These are phyloP conservation scores for Tetradesmus obliquus DNA, from an alignment of 139 green algal species.

Conservation along the genomic window DNA sequence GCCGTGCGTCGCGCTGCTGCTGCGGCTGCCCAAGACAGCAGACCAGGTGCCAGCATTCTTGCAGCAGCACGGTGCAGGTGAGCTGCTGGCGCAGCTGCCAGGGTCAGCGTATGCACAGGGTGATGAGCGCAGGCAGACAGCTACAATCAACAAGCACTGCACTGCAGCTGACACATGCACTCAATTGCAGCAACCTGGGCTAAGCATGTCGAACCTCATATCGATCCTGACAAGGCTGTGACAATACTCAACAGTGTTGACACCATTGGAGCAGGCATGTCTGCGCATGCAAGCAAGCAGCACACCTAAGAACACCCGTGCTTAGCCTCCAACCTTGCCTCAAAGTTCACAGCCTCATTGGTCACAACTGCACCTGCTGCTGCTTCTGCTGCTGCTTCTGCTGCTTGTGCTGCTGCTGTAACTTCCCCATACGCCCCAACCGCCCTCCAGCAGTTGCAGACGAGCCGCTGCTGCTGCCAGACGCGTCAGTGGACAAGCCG, in stretches of 20 bases:
- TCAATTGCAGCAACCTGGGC: background rate
- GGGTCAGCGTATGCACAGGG: background rate
- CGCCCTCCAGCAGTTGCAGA: background rate
- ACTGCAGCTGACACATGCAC: background rate
- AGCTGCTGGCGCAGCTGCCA: background rate
- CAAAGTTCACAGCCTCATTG: too few relatives aligned
- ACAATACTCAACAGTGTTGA: too few relatives aligned
- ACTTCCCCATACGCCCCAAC: background rate
- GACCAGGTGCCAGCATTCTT: background rate
- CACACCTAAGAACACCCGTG: background rate
- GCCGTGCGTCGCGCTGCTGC: background rate
- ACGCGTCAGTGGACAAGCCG: background rate
- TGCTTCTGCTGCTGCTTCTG: background rate
- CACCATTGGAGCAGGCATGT: background rate
- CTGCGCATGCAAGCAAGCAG: background rate
- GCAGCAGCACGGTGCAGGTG: conserved; percentile 2
- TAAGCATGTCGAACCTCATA: background rate
- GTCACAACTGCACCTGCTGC: background rate
- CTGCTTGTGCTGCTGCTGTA: background rate
- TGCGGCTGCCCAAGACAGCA: background rate
- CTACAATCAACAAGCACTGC: background rate
- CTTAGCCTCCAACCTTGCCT: too few relatives aligned
- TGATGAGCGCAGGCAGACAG: background rate
- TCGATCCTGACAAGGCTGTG: too few relatives aligned
- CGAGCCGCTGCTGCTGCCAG: background rate